A percentile compares a stretch with the other conserved stretches of the same genome.
phyloP scores from a whole-genome alignment of 2,329 filamentous ascomycete genomes.

The Botrytis porri region DNA sequence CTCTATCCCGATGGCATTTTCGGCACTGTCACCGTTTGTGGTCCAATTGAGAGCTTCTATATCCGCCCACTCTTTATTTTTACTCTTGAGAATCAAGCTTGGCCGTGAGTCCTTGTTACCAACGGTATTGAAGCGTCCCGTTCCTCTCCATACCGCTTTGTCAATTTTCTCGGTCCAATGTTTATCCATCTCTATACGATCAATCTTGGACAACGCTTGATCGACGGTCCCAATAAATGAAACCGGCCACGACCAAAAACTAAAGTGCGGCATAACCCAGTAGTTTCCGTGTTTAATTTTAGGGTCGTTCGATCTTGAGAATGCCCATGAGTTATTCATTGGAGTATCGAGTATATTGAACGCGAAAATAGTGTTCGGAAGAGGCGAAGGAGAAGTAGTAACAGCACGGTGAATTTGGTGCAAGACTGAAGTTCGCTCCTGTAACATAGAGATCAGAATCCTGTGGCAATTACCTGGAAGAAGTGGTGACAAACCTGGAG shows the following conservation, averaged over 20 bases:
- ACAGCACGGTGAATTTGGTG: slow-evolving; percentile 54
- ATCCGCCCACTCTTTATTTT: slow-evolving; percentile 47
- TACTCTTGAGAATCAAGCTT: slow-evolving; percentile 28
- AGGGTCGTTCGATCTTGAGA: slow-evolving; percentile 47
- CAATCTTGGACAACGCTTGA: slow-evolving; percentile 42
- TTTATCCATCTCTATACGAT: slow-evolving; percentile 39
- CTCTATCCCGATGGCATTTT: slow-evolving; percentile 49
- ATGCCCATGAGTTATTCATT: slow-evolving; percentile 45
- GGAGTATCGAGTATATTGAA: slow-evolving; percentile 52
- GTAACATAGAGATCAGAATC: slow-evolving; percentile 24
- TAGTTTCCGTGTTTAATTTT: slow-evolving; percentile 37
- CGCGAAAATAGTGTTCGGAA: slow-evolving; percentile 52
- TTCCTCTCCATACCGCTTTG: slow-evolving; percentile 51
- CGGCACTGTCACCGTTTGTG: slow-evolving; percentile 35
- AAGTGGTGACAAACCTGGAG: slow-evolving; percentile 34
- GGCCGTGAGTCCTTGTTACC: slow-evolving; percentile 32
- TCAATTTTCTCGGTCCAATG: slow-evolving; percentile 41
- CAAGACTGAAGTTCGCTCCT: slow-evolving; percentile 51
- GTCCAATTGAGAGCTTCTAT: slow-evolving; percentile 42
- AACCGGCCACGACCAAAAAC: slow-evolving; percentile 53
- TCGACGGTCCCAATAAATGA: slow-evolving; percentile 48
- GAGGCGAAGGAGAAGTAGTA: slow-evolving; percentile 45
- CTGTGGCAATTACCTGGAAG: background rate
- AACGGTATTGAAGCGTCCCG: slow-evolving; percentile 45
- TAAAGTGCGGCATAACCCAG: slow-evolving; percentile 56